Evolutionary conservation across 306 rosid species (phyloP), one percentile per base, ranked within the genome.

Genomic region (Quercus mongolica): DNA sequence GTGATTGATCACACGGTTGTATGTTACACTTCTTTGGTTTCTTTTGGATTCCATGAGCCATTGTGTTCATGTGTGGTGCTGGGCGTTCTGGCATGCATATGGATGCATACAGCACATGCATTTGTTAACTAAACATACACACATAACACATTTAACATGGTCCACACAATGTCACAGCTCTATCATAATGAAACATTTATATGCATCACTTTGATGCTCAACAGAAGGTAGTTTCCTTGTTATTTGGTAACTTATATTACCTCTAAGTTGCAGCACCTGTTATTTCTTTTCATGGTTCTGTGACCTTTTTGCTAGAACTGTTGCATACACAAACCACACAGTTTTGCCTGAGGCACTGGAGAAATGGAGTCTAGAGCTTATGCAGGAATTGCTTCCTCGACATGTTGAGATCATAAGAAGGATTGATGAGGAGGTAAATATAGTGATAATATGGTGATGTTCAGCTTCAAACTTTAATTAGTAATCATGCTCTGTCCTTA

Each of bases 341-440:
- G 98, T 95, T 85, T 93, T 95, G 69, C 99, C 99, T 0, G 99
- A 95, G 89, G 99, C 99, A 82, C 84, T 95, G 84, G 99, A 95
- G 89, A 95, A 95, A 82, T 95, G 98, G 99, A 95, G 96, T 84
- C 78, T 91, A 30, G 97, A 90, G 63, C 98, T 95, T 64, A 88
- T 95, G 97, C 87, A 91, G 89, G 85, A 86, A 82, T 79, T 95
- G 69, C 99, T 95, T 83, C 99, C 99, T 74, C 96, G 96, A 71
- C 99, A 95, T 83, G 90, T 91, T 76, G 97, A 95, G 90, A 93
- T 95, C 69, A 89, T 93, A 76, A 88, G 90, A 83, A 71, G 84
- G 91, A 93, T 95, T 74, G 99, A 95, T 78, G 97, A 93, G 84
- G 97, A 95, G 97, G 99, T 95, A 87, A 86, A 14, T 19, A 56